Conservation (phyloP, 2,329 filamentous ascomycete species). For the Penicillium capsulatum region DNA sequence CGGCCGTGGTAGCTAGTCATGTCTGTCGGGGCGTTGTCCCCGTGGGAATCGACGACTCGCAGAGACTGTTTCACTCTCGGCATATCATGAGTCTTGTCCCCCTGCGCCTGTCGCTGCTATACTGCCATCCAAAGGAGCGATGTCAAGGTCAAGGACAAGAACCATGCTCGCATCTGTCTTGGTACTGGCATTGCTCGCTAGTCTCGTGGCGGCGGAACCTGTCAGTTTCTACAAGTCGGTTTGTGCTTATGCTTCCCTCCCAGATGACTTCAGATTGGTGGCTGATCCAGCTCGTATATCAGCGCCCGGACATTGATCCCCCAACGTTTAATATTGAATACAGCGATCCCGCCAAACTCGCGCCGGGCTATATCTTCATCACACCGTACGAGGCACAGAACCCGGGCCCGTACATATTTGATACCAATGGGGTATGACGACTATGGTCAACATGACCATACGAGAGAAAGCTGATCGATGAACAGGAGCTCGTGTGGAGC, state of each 20-base stretch:
- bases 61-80: too few relatives aligned
- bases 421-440: slow-evolving; percentile 45
- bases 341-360: slow-evolving; percentile 30
- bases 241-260: slow-evolving; percentile 8
- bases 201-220: slow-evolving; percentile 25
- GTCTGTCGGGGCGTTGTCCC: too few relatives aligned
- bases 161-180: too few relatives aligned
- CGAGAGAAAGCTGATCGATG: slow-evolving; percentile 9
- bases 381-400: slow-evolving; percentile 49
- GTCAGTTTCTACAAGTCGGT: slow-evolving; percentile 38
- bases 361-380: slow-evolving; percentile 50
- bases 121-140: too few relatives aligned
- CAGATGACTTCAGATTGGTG: too few relatives aligned
- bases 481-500: slow-evolving; percentile 48
- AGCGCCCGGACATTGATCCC: slow-evolving; percentile 41
- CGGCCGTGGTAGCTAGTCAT: too few relatives aligned
- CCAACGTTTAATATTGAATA: slow-evolving; percentile 33
- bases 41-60: too few relatives aligned
- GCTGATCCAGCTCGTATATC: too few relatives aligned
- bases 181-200: slow-evolving; percentile 19
- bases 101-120: too few relatives aligned
- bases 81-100: too few relatives aligned
- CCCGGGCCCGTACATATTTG: slow-evolving; percentile 51
- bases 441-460: background rate
- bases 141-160: too few relatives aligned